These are phyloP conservation scores for Termitomyces sp. DNA, from an alignment of 768 basidiomycete genomes.

Conservation along the genomic window DNA sequence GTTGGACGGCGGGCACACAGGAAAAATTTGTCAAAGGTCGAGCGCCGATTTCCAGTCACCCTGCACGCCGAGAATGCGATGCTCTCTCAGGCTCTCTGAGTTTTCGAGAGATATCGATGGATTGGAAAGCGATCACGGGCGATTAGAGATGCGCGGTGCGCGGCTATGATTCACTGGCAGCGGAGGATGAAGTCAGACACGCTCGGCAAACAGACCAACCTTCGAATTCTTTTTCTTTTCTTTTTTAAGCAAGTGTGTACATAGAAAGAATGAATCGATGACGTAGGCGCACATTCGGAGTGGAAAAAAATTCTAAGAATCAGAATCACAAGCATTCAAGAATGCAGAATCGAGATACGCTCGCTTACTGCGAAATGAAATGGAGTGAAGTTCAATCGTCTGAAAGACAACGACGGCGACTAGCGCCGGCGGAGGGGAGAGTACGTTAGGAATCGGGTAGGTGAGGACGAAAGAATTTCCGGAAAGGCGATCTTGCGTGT, in stretches of 20 bases:
- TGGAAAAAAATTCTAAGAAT: neutral
- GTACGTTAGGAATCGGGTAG: no score
- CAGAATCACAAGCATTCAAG: neutral
- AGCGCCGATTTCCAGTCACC: no score
- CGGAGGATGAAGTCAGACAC: no score
- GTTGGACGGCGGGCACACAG: no score
- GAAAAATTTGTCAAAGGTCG: no score
- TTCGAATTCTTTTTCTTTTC: neutral
- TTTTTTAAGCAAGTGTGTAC: no score
- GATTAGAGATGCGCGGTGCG: no score
- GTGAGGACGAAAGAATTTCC: neutral
- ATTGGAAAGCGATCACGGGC: no score
- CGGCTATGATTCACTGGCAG: no score
- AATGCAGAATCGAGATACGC: neutral
- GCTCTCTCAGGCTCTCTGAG: no score
- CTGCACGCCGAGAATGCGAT: no score
- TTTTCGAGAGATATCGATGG: neutral
- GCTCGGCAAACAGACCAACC: no score
- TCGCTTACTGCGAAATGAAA: neutral
- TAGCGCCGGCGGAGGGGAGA: neutral
- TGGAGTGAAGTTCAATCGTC: neutral
- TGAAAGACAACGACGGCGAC: neutral
- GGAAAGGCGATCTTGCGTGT: neutral
- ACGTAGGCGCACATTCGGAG: neutral
- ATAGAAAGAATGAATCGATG: neutral